Base-by-base conservation (phyloP, 2,329 filamentous ascomycete species). In the Alternaria conjuncta region DNA sequence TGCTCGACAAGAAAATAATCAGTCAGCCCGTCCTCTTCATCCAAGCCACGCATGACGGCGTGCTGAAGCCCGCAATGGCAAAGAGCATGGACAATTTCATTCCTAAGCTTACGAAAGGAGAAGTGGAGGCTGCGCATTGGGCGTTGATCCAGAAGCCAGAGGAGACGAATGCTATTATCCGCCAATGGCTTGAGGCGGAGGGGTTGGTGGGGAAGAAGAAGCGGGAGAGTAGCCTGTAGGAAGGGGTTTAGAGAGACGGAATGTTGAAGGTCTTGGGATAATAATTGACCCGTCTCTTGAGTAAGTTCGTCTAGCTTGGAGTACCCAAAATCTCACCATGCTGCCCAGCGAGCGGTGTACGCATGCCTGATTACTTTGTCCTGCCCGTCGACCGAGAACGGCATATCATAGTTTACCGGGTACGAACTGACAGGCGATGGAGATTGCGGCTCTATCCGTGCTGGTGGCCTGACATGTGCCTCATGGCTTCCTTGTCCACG, bases 81-180 rank as follows among this genome's bases (percentile, higher is more conserved):
- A 81, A 80, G 23, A 87, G 87, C 0, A 97, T 97, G 93, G 89
- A 89, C 20, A 83, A 84, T 67, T 82, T 83, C 66, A 88, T 95
- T 63, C 86, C 87, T 3, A 85, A 88, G 50, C 79, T 96, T 73
- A 91, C 87, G 8, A 84, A 86, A 64, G 85, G 82, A 9, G 87
- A 92, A 76, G 90, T 97, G 58, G 80, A 89, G 36, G 86, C 90
- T 0, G 84, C 86, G 18, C 96, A 98, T 80, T 98, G 95, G 95
- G 92, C 90, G 49, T 81, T 97, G 76, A 90, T 88, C 84, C 88
- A 97, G 83, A 87, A 87, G 67, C 86, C 90, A 0, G 86, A 85
- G 21, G 87, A 90, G 71, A 87, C 93, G 4, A 97, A 97, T 79
- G 78, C 76, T 54, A 82, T 89, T 64, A 84, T 97, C 70, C 84